Evolutionary conservation across 1,284 basidiomycete species (phyloP).

Genomic region (Fomitopsis pinicola): DNA sequence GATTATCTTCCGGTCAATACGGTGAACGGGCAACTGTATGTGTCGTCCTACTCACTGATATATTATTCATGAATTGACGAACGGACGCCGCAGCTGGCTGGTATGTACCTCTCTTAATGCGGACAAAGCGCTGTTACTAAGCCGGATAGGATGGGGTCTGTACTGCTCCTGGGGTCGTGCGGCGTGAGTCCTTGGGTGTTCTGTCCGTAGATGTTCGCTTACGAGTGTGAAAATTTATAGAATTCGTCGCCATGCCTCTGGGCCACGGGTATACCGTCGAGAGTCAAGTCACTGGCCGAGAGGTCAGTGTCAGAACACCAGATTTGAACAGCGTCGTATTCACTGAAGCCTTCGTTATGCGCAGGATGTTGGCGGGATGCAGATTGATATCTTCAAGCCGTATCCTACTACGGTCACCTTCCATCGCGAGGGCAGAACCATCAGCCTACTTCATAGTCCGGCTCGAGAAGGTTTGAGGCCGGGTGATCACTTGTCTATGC

Average conservation of each 20-base stretch:
- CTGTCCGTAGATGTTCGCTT: not conserved
- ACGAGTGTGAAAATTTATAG: not conserved
- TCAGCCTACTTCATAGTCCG: not conserved
- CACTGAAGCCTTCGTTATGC: no score
- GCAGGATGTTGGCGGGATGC: conserved; percentile 8
- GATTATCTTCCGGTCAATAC: conserved; percentile 8
- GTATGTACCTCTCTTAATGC: not conserved
- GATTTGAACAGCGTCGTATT: not conserved
- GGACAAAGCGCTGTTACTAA: no score
- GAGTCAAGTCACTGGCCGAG: conserved; percentile 5
- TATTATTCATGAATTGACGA: not conserved
- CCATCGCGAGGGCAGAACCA: not conserved
- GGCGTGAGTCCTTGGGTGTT: not conserved
- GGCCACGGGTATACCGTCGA: conserved; percentile 7
- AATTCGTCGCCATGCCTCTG: conserved; percentile 9
- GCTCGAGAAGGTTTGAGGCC: not conserved
- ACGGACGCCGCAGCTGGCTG: not conserved
- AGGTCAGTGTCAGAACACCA: not conserved
- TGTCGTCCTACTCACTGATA: not conserved
- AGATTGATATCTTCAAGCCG: conserved; percentile 32
- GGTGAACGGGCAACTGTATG: conserved; percentile 4
- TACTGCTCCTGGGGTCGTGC: conserved; percentile 3
- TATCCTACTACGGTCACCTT: not conserved
- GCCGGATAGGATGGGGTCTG: conserved; percentile 9
- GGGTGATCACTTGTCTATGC: not conserved